These are phyloP conservation scores for Fusarium marasasianum DNA, from an alignment of 2,329 filamentous ascomycete genomes.

Conservation along the genomic window DNA sequence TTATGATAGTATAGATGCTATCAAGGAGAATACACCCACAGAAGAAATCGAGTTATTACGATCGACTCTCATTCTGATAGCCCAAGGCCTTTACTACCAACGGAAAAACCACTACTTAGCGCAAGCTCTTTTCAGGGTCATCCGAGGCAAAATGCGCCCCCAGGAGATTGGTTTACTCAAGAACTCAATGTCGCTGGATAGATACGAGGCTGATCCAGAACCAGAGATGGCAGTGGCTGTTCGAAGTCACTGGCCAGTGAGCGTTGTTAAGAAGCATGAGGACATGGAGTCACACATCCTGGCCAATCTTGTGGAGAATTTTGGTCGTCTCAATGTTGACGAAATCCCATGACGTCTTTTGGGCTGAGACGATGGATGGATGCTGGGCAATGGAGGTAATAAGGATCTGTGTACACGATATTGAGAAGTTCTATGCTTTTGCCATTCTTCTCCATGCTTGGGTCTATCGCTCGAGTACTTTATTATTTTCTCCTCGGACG, in stretches of 20 bases:
- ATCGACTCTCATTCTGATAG: constrained; percentile 48
- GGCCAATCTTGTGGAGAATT: constrained; percentile 36
- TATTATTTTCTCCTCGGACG: neutral
- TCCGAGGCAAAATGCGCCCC: constrained; percentile 47
- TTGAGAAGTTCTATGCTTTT: fast-evolving
- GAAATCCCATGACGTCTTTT: neutral
- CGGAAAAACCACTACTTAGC: constrained; percentile 48
- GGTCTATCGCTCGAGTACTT: no score
- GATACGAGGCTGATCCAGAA: constrained; percentile 30
- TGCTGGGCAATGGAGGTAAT: neutral
- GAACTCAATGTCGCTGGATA: constrained; percentile 26
- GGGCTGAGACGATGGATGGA: fast-evolving
- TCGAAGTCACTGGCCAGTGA: constrained; percentile 46
- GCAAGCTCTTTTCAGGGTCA: constrained; percentile 46
- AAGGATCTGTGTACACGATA: neutral
- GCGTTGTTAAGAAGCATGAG: constrained; percentile 41
- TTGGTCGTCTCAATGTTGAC: constrained; percentile 10
- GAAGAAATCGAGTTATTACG: constrained; percentile 40
- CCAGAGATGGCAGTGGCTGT: constrained; percentile 38
- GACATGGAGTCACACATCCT: constrained; percentile 39
- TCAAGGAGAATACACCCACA: constrained; percentile 23
- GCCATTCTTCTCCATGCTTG: no score
- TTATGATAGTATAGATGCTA: constrained; percentile 40
- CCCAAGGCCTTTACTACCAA: constrained; percentile 47
- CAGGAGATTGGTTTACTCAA: constrained; percentile 38